Evolutionary conservation across 306 rosid genomes (phyloP).

Genomic region (Vachellia pachyceras): DNA sequence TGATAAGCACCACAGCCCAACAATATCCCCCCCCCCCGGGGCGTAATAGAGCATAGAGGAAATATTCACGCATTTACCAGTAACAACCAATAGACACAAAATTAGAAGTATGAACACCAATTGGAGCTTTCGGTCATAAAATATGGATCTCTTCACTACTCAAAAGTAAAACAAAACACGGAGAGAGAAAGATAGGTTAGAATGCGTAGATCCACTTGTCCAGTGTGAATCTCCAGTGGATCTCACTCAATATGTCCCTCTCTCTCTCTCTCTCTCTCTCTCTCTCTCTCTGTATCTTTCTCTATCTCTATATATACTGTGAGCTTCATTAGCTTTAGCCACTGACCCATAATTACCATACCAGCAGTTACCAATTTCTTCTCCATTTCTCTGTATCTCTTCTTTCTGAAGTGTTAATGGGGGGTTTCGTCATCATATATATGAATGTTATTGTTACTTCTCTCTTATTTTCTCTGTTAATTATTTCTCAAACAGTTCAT

Average conservation of each 20-base stretch:
- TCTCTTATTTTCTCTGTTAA: neutral
- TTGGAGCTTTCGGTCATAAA: neutral
- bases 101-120: neutral
- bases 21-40: too few species aligned
- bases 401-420: conserved; percentile 35
- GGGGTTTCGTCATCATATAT: neutral
- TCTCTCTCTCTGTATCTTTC: neutral
- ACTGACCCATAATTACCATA: neutral
- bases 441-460: neutral
- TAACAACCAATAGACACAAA: neutral
- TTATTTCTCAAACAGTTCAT: conserved; percentile 3
- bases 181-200: neutral
- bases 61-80: too few species aligned
- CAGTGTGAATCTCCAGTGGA: neutral
- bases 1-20: too few species aligned
- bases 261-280: neutral
- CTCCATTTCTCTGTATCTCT: neutral
- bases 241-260: neutral
- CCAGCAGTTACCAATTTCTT: neutral
- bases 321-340: neutral
- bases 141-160: neutral
- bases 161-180: neutral
- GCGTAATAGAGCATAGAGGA: too few species aligned
- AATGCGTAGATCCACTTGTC: neutral
- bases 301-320: neutral